A percentile compares a stretch with the other conserved stretches of the same genome.
These are phyloP conservation scores for Solanum sitiens DNA, from an alignment of 257 asterid species.

Conservation along the genomic window DNA sequence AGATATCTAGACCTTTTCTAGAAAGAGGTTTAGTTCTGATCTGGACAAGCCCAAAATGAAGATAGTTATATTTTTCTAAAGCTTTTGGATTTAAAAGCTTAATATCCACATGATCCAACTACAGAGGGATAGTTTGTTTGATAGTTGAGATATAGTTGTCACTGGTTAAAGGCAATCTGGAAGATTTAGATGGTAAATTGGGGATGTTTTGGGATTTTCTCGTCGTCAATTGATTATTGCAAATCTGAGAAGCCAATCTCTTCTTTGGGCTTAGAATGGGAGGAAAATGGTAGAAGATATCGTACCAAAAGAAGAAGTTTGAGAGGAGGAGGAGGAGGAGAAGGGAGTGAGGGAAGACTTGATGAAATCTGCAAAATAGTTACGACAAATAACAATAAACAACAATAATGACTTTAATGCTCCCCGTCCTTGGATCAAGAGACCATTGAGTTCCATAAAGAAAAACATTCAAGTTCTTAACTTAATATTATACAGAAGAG, in stretches of 20 bases:
- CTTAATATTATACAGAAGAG: neutral
- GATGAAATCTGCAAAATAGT: neutral
- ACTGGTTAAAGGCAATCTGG: neutral
- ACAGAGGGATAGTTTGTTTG: neutral
- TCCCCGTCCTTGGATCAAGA: neutral
- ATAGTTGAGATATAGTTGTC: neutral
- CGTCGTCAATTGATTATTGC: neutral
- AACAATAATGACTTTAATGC: neutral
- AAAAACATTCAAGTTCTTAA: neutral
- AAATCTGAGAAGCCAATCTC: neutral
- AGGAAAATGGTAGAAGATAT: neutral
- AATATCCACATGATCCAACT: neutral
- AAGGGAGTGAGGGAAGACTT: neutral
- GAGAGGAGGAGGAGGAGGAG: neutral
- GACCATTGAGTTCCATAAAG: neutral
- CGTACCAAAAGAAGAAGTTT: neutral
- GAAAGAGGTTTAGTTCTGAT: neutral
- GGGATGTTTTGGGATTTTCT: neutral
- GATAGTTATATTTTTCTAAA: neutral
- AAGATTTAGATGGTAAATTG: neutral
- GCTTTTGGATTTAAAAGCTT: neutral
- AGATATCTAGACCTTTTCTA: neutral
- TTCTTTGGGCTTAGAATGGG: neutral
- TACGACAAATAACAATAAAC: neutral
- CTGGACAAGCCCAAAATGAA: neutral